A percentile compares a stretch with the other conserved stretches of the same genome.
Evolutionary conservation across 2,329 filamentous ascomycete genomes (phyloP).

Genomic region (Pseudogymnoascus sp.): DNA sequence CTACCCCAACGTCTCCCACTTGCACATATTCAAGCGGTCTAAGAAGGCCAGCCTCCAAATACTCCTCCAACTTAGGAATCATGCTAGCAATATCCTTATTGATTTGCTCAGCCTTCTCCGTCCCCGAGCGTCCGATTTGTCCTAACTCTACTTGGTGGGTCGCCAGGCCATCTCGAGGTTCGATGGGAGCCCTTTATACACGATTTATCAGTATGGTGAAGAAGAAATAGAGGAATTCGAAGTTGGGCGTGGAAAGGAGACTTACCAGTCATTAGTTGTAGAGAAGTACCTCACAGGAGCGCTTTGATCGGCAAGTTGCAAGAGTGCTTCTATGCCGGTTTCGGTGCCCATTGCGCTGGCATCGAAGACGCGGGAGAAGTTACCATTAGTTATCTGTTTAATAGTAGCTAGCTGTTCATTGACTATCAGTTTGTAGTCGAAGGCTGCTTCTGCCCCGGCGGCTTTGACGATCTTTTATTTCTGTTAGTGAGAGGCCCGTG

Average conservation of each 20-base stretch:
- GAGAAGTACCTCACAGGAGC: slow-evolving; percentile 27
- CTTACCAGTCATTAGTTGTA: slow-evolving; percentile 31
- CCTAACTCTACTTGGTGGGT: slow-evolving; percentile 17
- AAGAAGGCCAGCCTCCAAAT: slow-evolving; percentile 14
- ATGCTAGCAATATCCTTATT: slow-evolving; percentile 16
- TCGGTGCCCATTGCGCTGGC: slow-evolving; percentile 26
- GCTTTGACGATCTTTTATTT: slow-evolving; percentile 24
- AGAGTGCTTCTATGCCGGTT: slow-evolving; percentile 28
- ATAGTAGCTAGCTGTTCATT: slow-evolving; percentile 30
- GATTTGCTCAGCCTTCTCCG: slow-evolving; percentile 10
- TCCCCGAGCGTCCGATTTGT: slow-evolving; percentile 18
- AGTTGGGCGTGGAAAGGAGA: not conserved
- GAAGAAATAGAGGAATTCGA: not conserved
- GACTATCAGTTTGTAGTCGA: slow-evolving; percentile 26
- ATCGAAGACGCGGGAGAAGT: slow-evolving; percentile 31
- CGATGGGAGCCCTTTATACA: slow-evolving; percentile 16
- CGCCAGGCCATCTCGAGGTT: slow-evolving; percentile 13
- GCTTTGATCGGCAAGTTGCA: slow-evolving; percentile 17
- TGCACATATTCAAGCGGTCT: slow-evolving; percentile 20
- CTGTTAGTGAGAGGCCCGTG: not conserved
- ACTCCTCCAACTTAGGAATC: slow-evolving; percentile 18
- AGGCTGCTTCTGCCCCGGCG: slow-evolving; percentile 28
- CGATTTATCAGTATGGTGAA: not conserved
- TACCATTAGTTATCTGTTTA: slow-evolving; percentile 27
- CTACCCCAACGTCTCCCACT: slow-evolving; percentile 17